These are phyloP conservation scores for Phytopythium oedochilum DNA, from an alignment of 352 stramenopile genomes.

Conservation along the genomic window DNA sequence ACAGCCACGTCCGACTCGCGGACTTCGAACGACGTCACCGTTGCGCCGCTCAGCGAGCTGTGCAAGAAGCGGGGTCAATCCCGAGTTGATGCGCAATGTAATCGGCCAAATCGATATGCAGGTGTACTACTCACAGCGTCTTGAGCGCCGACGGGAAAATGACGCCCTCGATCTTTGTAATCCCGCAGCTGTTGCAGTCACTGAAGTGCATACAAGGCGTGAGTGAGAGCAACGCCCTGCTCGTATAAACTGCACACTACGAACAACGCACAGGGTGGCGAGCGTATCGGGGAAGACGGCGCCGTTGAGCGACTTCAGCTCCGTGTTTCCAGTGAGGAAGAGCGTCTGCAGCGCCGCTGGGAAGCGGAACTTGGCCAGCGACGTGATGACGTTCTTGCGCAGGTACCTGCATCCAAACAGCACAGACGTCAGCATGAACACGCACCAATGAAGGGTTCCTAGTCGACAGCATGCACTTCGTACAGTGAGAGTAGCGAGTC, in stretches of 20 bases:
- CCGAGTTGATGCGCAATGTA: no score
- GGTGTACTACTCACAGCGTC: not conserved
- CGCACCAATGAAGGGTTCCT: no score
- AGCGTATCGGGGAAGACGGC: constrained; percentile 37
- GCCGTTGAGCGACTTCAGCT: constrained; percentile 34
- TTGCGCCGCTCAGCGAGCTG: constrained; percentile 21
- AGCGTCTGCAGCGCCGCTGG: constrained; percentile 11
- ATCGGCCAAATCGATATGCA: no score
- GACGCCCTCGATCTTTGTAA: constrained; percentile 24
- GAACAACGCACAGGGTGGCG: constrained; percentile 15
- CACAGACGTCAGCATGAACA: not conserved
- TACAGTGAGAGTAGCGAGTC: constrained; percentile 5
- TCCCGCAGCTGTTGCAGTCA: constrained; percentile 12
- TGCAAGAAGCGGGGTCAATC: not conserved
- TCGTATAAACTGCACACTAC: no score
- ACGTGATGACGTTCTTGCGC: constrained; percentile 30
- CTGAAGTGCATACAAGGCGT: no score
- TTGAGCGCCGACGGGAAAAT: constrained; percentile 24
- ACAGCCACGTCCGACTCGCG: constrained; percentile 30
- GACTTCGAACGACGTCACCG: constrained; percentile 25
- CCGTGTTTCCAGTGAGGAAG: constrained; percentile 35
- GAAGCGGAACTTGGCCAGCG: constrained; percentile 17
- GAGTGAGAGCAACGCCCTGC: no score
- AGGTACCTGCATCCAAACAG: constrained; percentile 8
- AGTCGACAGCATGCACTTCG: no score